Conservation (phyloP, 768 basidiomycete species). For the Panellus pusillus region DNA sequence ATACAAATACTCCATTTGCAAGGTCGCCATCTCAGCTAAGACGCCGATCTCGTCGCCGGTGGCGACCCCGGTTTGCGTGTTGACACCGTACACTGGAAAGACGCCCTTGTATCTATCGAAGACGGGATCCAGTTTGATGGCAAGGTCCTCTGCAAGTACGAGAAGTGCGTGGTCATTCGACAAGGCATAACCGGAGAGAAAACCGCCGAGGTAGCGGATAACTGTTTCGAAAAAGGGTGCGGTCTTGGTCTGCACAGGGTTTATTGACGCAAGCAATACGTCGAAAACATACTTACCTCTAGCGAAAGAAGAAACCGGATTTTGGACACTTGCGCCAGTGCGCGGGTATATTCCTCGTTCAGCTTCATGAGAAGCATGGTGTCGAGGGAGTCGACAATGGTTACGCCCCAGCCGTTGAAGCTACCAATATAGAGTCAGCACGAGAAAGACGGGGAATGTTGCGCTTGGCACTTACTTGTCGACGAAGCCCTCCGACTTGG, state of each 20-base stretch:
- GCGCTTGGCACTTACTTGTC: constrained; percentile 46
- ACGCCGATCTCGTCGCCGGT: constrained; percentile 38
- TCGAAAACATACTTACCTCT: constrained; percentile 32
- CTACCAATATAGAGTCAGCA: constrained; percentile 32
- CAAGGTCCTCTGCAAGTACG: constrained; percentile 76
- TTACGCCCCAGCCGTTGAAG: constrained; percentile 81
- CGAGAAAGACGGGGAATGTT: background rate
- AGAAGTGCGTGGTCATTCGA: constrained; percentile 63
- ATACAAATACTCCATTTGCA: constrained; percentile 85
- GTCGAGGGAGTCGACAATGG: constrained; percentile 80
- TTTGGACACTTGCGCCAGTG: constrained; percentile 51
- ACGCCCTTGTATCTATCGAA: constrained; percentile 66
- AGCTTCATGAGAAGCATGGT: constrained; percentile 84
- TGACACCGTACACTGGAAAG: constrained; percentile 68
- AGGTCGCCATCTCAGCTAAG: constrained; percentile 79
- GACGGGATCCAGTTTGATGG: constrained; percentile 63
- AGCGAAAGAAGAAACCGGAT: constrained; percentile 47
- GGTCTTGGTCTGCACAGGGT: constrained; percentile 26
- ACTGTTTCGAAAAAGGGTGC: constrained; percentile 80
- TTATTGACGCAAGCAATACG: background rate
- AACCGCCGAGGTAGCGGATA: constrained; percentile 87
- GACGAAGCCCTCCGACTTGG: constrained; percentile 44
- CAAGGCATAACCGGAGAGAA: constrained; percentile 81
- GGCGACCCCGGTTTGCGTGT: constrained; percentile 49
- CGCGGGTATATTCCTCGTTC: constrained; percentile 65